Percentiles rank a stretch among this genome's conserved stretches.
phyloP scores from a whole-genome alignment of 345 rosid genomes.

The Gossypium thurberi region DNA sequence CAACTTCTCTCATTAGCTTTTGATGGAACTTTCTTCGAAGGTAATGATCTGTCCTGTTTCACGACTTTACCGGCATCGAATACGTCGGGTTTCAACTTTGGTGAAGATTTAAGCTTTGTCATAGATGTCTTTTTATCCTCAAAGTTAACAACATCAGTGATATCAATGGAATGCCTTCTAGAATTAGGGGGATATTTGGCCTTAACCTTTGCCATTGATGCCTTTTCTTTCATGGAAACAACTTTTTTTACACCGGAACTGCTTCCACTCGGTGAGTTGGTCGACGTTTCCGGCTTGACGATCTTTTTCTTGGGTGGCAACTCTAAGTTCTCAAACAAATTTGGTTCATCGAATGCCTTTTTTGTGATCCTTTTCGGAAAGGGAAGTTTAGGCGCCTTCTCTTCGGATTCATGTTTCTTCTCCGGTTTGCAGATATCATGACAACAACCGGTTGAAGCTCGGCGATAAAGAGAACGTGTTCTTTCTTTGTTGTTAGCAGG shows the following conservation, averaged over 20 bases:
- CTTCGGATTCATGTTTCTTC: conserved; percentile 38
- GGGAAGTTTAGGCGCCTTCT: conserved; percentile 36
- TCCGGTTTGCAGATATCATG: conserved; percentile 83
- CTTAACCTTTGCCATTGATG: conserved; percentile 15
- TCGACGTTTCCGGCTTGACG: conserved; percentile 16
- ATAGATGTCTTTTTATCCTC: conserved; percentile 19
- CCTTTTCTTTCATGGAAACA: conserved; percentile 18
- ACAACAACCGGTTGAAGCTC: conserved; percentile 69
- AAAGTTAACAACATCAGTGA: conserved; percentile 23
- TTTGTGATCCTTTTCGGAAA: conserved; percentile 29
- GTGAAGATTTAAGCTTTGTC: conserved; percentile 15
- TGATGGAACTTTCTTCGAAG: conserved; percentile 22
- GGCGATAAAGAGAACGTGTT: conserved; percentile 47
- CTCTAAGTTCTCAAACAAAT: conserved; percentile 19
- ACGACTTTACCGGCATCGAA: conserved; percentile 11
- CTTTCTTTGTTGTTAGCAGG: conserved; percentile 31
- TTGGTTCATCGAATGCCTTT: conserved; percentile 27
- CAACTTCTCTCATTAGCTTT: conserved; percentile 28
- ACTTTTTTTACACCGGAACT: not conserved
- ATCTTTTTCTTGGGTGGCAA: conserved; percentile 28
- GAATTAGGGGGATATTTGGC: conserved; percentile 17
- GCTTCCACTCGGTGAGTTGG: not conserved
- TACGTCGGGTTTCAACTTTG: conserved; percentile 14
- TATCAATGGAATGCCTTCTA: conserved; percentile 5
- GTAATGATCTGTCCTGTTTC: conserved; percentile 21